phyloP scores from a whole-genome alignment of 2,329 filamentous ascomycete genomes.

The Phyllosticta citriasiana region DNA sequence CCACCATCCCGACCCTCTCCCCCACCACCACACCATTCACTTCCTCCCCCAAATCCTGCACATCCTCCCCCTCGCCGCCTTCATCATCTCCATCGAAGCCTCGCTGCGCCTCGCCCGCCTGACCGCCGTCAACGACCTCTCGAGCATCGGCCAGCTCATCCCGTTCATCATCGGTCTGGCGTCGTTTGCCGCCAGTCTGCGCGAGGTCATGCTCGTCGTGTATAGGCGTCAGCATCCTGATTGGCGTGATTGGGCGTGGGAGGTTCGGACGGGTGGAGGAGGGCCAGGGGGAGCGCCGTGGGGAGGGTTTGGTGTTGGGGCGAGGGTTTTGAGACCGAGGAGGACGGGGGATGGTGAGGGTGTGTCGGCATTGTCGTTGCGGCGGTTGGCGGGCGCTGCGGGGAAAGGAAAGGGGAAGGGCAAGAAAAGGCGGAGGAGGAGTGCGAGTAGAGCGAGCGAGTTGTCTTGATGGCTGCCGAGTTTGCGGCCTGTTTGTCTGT shows the following conservation, averaged over 20 bases:
- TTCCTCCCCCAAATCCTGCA: background rate
- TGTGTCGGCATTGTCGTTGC: too few species aligned
- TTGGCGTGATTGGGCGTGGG: background rate
- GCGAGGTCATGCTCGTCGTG: background rate
- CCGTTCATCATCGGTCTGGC: constrained; percentile 1
- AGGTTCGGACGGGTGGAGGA: background rate
- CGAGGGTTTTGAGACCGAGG: background rate
- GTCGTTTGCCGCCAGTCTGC: background rate
- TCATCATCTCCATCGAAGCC: background rate
- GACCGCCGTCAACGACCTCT: background rate
- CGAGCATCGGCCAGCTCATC: background rate
- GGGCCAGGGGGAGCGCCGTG: background rate
- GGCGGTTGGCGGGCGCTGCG: too few species aligned
- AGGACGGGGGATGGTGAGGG: too few species aligned
- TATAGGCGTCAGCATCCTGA: background rate
- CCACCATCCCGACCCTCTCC: background rate
- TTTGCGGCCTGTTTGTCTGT: too few species aligned
- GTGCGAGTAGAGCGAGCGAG: too few species aligned
- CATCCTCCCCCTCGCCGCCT: background rate
- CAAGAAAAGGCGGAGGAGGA: too few species aligned
- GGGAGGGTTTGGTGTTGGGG: background rate
- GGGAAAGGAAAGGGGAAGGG: too few species aligned
- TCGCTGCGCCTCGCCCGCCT: background rate
- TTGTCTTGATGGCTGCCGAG: too few species aligned
- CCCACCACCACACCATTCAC: background rate